Base-by-base conservation (phyloP, 495 filamentous ascomycete genomes). In the Chaetomium cochliodes region DNA sequence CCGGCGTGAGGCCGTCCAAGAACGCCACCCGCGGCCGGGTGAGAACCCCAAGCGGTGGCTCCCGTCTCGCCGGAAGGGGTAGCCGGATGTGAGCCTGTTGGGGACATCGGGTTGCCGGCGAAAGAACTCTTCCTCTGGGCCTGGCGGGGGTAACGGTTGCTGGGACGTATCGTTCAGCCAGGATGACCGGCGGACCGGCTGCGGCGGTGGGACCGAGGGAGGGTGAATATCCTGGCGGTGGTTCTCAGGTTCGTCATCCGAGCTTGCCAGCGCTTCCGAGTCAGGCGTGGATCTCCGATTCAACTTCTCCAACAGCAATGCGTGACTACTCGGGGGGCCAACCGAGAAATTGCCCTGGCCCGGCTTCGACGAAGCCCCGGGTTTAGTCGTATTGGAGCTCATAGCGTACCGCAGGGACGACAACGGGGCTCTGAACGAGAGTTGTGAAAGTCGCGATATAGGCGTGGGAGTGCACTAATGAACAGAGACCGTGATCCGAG, bases 231-330 rank as follows among this genome's bases (percentile, higher is more conserved):
- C 83, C 71, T 81, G 81, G 46, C 80, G 81, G 62, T 78, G 82
- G 49, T 75, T 66, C 52, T 88, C 92, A 41, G 79, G 83, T 72
- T 97, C 93, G 70, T 97, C 93, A 71, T 97, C 93, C 3, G 93
- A 96, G 65, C 92, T 96, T 44, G 90, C 91, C 54, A 97, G 78
- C 49, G 92, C 93, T 71, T 97, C 93, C 8, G 92, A 96, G 70
- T 96, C 93, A 18, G 93, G 93, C 7, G 93, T 96, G 20, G 92
- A 92, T 61, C 89, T 88, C 67, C 90, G 86, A 67, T 90, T 87
- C 59, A 88, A 79, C 72, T 90, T 92, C 62, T 94, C 91, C 22
- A 90, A 81, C 55, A 90, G 79, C 28, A 89, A 79, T 33, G 85
- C 82, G 44, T 84, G 84, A 65, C 81, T 88, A 69, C 69, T 81